Evolutionary conservation across 1,284 basidiomycete genomes (phyloP).

Genomic region (Moesziomyces parantarcticus): DNA sequence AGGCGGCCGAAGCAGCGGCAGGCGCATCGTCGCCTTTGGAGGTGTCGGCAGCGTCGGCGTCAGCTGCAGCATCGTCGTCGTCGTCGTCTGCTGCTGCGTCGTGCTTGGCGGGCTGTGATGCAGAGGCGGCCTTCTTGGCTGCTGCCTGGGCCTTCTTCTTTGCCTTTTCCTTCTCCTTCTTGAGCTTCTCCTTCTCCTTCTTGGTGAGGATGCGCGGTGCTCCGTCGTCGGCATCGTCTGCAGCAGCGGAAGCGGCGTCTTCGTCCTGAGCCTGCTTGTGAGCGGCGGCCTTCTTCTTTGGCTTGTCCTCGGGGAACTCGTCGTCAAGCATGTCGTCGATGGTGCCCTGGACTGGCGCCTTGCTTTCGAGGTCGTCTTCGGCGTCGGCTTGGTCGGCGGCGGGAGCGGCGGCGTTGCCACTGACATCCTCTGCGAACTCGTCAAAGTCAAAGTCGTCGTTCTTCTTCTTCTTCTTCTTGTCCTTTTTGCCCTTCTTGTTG

Average conservation of each 20-base stretch:
- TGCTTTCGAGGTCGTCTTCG: slow-evolving; percentile 32
- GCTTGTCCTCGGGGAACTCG: slow-evolving; percentile 50
- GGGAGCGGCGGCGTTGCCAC: slow-evolving; percentile 40
- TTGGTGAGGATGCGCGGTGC: slow-evolving; percentile 60
- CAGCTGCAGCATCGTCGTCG: slow-evolving; percentile 13
- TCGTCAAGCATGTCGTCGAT: slow-evolving; percentile 46
- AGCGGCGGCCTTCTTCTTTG: slow-evolving; percentile 35
- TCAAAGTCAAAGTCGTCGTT: slow-evolving; percentile 63
- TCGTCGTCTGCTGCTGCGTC: slow-evolving; percentile 33
- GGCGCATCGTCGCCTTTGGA: slow-evolving; percentile 22
- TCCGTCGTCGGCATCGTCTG: slow-evolving; percentile 40
- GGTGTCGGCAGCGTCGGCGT: slow-evolving; percentile 41
- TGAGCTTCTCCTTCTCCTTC: slow-evolving; percentile 67
- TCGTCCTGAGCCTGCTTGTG: slow-evolving; percentile 33
- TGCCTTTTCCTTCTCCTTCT: slow-evolving; percentile 66
- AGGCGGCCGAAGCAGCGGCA: slow-evolving; percentile 15
- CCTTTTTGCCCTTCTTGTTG: slow-evolving; percentile 60
- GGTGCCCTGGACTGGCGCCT: slow-evolving; percentile 46
- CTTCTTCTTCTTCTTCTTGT: slow-evolving; percentile 59
- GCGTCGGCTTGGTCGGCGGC: slow-evolving; percentile 19
- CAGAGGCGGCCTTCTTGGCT: slow-evolving; percentile 54
- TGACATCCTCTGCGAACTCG: slow-evolving; percentile 59
- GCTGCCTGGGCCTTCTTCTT: slow-evolving; percentile 65
- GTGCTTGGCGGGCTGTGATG: slow-evolving; percentile 33
- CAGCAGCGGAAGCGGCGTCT: slow-evolving; percentile 12